Base-by-base conservation (phyloP, 768 basidiomycete genomes). In the Roridomyces roridus region DNA sequence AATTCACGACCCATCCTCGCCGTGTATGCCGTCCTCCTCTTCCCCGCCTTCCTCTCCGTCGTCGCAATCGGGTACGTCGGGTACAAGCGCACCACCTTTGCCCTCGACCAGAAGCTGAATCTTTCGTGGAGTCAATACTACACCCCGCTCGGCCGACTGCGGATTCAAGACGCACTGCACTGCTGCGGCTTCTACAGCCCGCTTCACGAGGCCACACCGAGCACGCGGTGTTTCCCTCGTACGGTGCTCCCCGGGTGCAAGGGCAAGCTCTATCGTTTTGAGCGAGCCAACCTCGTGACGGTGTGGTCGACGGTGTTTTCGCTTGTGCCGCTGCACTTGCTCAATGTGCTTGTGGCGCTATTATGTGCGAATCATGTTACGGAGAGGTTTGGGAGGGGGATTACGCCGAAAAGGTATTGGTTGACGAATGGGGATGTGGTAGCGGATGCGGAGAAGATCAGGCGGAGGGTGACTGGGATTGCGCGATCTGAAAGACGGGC, bases 311-410 rank as follows among this genome's bases (percentile, higher is more conserved):
- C 76, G 2, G 80, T 80, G 17, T 89, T 91, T 68, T 70, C 78
- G 10, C 65, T 87, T 48, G 82, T 85, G 11, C 81, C 83, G 20
- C 53, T 89, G 41, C 87, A 90, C 65, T 57, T 90, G 42, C 39
- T 80, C 47, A 87, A 87, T 67, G 83, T 89, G 52, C 59, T 84
- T 34, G 71, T 84, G 2, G 79, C 85, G 4, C 65, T 90, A 37
- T 67, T 90, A n/a, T 88, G 87, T 60, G 78, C 86, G 34, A 91
- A 89, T 68, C 88, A 90, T 57, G 80, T 90, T 26, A 82, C 75
- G 35, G 74, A 73, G 26, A 77, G 71, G 47, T 89, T 89, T 67
- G 87, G 88, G 41, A 85, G 84, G 66, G 86, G 88, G 0, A 73
- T 89, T 28, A 85, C 77, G 45, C 89, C 87, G 1, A 76, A 74